These are phyloP conservation scores for Beauveria bassiana DNA, from an alignment of 2,329 filamentous ascomycete genomes.

Conservation along the genomic window DNA sequence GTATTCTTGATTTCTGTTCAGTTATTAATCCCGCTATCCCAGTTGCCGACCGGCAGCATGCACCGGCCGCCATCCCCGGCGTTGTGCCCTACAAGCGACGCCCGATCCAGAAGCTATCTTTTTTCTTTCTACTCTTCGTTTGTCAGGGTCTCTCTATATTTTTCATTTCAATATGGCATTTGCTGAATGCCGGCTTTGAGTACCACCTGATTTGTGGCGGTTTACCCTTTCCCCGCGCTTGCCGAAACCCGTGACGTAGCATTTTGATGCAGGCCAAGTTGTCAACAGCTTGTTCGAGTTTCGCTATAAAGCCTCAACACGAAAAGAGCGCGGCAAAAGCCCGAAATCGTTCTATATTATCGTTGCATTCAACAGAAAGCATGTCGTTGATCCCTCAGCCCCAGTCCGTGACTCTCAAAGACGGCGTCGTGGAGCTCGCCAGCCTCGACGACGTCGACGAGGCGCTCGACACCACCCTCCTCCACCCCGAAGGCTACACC, in stretches of 20 bases:
- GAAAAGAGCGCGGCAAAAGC: neutral
- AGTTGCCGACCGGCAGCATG: too few relatives aligned
- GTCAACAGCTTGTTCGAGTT: neutral
- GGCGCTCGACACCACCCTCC: constrained; percentile 1
- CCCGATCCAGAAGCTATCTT: too few relatives aligned
- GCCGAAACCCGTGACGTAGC: neutral
- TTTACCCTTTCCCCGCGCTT: neutral
- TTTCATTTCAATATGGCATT: too few relatives aligned
- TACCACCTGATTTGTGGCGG: neutral
- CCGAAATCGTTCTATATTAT: neutral
- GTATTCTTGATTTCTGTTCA: too few relatives aligned
- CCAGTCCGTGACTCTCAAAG: neutral
- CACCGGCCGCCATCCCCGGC: too few relatives aligned
- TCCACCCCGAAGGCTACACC: neutral
- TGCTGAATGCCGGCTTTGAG: neutral
- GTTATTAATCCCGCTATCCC: too few relatives aligned
- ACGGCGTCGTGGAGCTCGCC: constrained; percentile 22
- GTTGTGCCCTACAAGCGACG: too few relatives aligned
- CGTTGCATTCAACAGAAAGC: neutral
- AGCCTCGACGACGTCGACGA: neutral
- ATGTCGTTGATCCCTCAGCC: constrained; percentile 18
- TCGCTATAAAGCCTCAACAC: neutral
- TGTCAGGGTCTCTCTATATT: too few relatives aligned
- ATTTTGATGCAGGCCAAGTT: neutral
- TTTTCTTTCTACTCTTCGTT: too few relatives aligned